phyloP scores from a whole-genome alignment of 129 eudicot species.

The Tagetes erecta region DNA sequence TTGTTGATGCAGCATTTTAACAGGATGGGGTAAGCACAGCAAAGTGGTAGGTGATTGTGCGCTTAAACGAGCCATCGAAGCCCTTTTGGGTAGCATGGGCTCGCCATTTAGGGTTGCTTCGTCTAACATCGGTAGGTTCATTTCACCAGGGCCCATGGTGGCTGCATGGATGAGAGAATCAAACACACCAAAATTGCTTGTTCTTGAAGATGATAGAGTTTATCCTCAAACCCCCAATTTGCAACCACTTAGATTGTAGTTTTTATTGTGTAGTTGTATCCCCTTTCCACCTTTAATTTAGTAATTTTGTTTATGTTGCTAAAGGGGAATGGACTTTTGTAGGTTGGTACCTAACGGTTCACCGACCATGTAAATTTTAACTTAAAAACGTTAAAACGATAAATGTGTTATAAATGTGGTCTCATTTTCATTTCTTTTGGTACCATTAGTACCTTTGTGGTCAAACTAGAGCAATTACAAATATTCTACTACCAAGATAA shows the following conservation, averaged over 20 bases:
- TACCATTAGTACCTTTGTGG: background rate
- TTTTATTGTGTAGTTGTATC: background rate
- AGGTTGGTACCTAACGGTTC: background rate
- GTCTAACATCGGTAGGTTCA: slow-evolving; percentile 80
- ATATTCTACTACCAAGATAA: too few relatives aligned
- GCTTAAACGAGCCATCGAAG: slow-evolving; percentile 78
- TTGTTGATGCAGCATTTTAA: slow-evolving; percentile 66
- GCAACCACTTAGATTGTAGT: slow-evolving; percentile 52
- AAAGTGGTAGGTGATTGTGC: slow-evolving; percentile 93
- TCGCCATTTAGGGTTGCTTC: slow-evolving; percentile 81
- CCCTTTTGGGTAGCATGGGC: slow-evolving; percentile 63
- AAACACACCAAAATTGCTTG: slow-evolving; percentile 57
- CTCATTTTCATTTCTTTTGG: background rate
- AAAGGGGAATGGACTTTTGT: slow-evolving; percentile 10
- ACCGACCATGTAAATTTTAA: slow-evolving; percentile 25
- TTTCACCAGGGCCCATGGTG: slow-evolving; percentile 76
- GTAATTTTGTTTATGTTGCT: slow-evolving; percentile 25
- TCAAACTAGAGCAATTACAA: background rate
- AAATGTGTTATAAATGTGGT: slow-evolving; percentile 6
- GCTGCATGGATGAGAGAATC: slow-evolving; percentile 92
- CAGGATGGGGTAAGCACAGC: slow-evolving; percentile 99
- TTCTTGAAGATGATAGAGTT: slow-evolving; percentile 79
- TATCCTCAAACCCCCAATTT: slow-evolving; percentile 34
- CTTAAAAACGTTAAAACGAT: slow-evolving; percentile 26
- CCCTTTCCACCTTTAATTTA: slow-evolving; percentile 10